Base-by-base conservation (phyloP, 2,329 filamentous ascomycete genomes). In the Dryadomyces quercivorus region DNA sequence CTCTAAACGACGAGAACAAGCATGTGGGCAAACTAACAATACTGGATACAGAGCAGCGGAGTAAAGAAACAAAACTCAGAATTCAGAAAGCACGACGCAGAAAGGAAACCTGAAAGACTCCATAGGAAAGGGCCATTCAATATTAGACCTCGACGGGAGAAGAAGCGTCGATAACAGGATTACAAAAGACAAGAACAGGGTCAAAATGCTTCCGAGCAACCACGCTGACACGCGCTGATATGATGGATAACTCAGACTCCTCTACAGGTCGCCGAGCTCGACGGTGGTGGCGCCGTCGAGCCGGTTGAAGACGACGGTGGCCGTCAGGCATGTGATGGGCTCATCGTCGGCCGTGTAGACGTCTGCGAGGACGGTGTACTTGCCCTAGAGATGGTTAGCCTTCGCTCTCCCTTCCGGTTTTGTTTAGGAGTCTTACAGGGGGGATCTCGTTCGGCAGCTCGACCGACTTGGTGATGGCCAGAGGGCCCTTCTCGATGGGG, bases 401-500 rank as follows among this genome's bases (percentile, higher is more conserved):
- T 31, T 31, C 8, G 4, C 26, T 31, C 8, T 31, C 8, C 8
- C 26, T 36, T 51, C 6, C 8, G 38, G 38, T 5, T 15, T 9
- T 53, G 46, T 20, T n/a, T n/a, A n/a, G n/a, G n/a, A n/a, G n/a
- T 78, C 88, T 63, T 80, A 95, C 91, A 57, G 88, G 86, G 67
- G 92, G 92, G 61, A 97, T 93, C 70, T 94, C 80, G 61, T 76
- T 80, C 53, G 93, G 93, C 58, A 98, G 76, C 42, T 92, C 82
- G 54, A 97, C 88, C 20, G 82, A 76, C 77, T 97, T 97, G 61
- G 73, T 81, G 61, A 98, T 72, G 42, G 72, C 73, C 65, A 90
- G 75, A 21, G 82, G 72, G 57, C 91, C 92, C 71, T 88, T 81
- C 71, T 95, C 75, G 56, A 98, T 78, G 50, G 93, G 93, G 70